Base-by-base conservation (phyloP, 805 yeast species). In the Teunomyces tritomae region DNA sequence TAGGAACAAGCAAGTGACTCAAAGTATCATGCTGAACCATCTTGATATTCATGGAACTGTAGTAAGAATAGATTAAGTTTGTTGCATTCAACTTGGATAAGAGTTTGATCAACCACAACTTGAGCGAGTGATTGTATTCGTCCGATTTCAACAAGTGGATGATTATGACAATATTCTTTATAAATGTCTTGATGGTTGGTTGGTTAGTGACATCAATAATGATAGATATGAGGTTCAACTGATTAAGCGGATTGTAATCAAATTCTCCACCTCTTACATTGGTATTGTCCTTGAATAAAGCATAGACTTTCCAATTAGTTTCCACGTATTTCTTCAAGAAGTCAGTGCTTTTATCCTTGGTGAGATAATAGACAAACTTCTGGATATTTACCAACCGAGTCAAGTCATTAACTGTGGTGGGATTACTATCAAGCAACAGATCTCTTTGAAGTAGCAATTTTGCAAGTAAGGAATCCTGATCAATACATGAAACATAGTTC, bases 11-110 rank as follows among this genome's bases (percentile, higher is more conserved):
- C 8, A 84, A 56, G 51, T 77, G 73, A 9, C 84, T 78, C 41
- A 87, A 62, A 0, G 88, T 78, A 57, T 91, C 97, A 44, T 76
- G 71, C 64, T 92, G 98, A 7, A 90, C 65, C 67, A 84, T 83
- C 58, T 86, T 88, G 55, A 89, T 78, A 32, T 82, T 79, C 44
- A 91, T 64, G 1, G 71, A 58, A 11, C 74, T 63, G 61, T 78
- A 89, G 40, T 82, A 78, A 6, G 63, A 59, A 29, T 63, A 55
- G 0, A 91, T 84, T 36, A 71, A 62, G 1, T 76, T 61, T 28
- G 72, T 71, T 8, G 82, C 70, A 43, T 89, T 89, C 7, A 89
- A 57, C 14, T 74, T 59, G 11, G 78, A 71, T 63, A 86, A 87
- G 2, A 89, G 59, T 28, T 80, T 74, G 43, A 87, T 74, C 30